phyloP scores from a whole-genome alignment of 169 alveolate species.

The Plasmodium fragile region DNA sequence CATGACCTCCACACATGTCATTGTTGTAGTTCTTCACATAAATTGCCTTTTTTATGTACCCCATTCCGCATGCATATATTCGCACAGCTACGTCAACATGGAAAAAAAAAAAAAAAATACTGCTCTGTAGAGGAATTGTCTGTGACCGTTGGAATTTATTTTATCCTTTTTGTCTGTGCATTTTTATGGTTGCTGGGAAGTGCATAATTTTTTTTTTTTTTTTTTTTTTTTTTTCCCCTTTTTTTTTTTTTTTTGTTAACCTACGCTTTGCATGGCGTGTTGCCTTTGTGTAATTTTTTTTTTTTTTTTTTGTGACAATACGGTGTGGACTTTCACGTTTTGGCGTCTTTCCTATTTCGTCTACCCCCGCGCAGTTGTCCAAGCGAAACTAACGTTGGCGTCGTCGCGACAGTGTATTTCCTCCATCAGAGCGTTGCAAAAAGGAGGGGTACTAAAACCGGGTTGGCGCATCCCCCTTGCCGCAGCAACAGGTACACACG shows the following conservation, averaged over 20 bases:
- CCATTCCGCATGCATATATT: neutral
- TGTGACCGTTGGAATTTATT: slow-evolving; percentile 20
- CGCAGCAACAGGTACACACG: neutral
- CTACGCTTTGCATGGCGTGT: neutral
- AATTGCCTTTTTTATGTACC: neutral
- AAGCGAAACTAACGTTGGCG: neutral
- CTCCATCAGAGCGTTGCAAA: neutral
- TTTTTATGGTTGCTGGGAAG: slow-evolving; percentile 18
- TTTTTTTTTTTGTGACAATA: neutral
- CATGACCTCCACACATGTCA: neutral
- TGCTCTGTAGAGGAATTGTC: slow-evolving; percentile 21
- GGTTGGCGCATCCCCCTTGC: neutral
- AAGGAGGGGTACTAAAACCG: neutral
- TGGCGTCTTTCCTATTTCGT: neutral
- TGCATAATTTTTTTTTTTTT: slow-evolving; percentile 57
- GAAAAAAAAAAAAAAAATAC: slow-evolving; percentile 10
- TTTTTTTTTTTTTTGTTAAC: slow-evolving; percentile 10
- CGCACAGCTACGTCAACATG: neutral
- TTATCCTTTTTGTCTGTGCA: slow-evolving; percentile 10
- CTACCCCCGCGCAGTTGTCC: neutral
- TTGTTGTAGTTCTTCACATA: neutral
- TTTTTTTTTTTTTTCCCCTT: neutral
- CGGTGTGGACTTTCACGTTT: neutral
- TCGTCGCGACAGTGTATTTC: neutral
- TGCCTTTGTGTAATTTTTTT: neutral